Percentiles rank a stretch among this genome's conserved stretches.
phyloP scores from a whole-genome alignment of 345 rosid genomes.

The Populus alba region DNA sequence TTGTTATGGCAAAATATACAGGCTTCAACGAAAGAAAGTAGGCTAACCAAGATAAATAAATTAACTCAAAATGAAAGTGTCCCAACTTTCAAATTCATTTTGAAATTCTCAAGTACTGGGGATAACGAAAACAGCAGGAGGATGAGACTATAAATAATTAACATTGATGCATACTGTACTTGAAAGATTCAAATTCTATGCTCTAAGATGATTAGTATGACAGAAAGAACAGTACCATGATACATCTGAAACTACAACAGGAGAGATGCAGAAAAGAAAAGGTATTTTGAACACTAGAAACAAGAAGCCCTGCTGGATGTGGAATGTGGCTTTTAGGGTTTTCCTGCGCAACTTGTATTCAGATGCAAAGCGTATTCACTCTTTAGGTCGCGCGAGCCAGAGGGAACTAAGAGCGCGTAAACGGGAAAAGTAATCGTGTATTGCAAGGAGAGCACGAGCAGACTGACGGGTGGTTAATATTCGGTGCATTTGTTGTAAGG shows the following conservation, averaged over 20 bases:
- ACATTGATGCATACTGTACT: conserved; percentile 3
- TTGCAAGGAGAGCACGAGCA: conserved; percentile 94
- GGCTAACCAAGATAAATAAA: not conserved
- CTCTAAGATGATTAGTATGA: conserved; percentile 2
- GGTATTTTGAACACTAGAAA: conserved; percentile 5
- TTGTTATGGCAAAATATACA: not conserved
- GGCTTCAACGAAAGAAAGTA: not conserved
- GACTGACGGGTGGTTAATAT: conserved; percentile 86
- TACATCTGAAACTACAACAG: conserved; percentile 10
- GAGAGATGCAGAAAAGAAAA: not conserved
- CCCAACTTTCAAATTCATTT: not conserved
- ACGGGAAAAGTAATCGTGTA: conserved; percentile 82
- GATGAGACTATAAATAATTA: conserved; percentile 1
- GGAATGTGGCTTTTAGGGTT: not conserved
- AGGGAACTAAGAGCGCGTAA: conserved; percentile 96
- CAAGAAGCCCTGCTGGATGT: not conserved
- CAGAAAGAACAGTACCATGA: not conserved
- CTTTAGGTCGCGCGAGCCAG: conserved; percentile 96
- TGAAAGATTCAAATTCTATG: not conserved
- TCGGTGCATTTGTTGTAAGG: conserved; percentile 87
- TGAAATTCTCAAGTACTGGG: not conserved
- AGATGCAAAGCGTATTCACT: conserved; percentile 37
- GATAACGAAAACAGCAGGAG: not conserved
- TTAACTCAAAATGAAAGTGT: not conserved
- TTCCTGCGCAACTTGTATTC: conserved; percentile 15